These are phyloP conservation scores for Gaeumannomyces tritici DNA, from an alignment of 2,329 filamentous ascomycete genomes.

Conservation along the genomic window DNA sequence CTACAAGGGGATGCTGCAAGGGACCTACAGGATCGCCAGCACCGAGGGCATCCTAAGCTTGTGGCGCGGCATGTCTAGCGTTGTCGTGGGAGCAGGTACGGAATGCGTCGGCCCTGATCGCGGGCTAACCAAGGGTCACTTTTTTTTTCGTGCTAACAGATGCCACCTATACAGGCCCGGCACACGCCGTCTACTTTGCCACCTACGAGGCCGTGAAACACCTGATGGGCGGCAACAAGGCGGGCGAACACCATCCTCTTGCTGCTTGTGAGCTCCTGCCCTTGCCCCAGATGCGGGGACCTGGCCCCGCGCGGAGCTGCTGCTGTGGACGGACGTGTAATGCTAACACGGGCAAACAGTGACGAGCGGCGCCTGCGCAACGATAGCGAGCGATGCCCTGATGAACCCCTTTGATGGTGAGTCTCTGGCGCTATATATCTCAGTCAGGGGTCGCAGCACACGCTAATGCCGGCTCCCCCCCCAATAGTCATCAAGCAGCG, in stretches of 20 bases:
- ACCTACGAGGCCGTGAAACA: constrained; percentile 98
- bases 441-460: not conserved
- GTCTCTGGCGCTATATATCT: constrained; percentile 15
- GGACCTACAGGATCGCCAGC: constrained; percentile 83
- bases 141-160: constrained; percentile 12
- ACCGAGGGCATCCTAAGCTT: constrained; percentile 84
- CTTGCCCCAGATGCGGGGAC: not conserved
- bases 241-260: constrained; percentile 80
- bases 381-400: constrained; percentile 92
- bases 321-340: not conserved
- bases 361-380: constrained; percentile 86
- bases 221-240: constrained; percentile 83
- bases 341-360: constrained; percentile 20
- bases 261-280: constrained; percentile 62
- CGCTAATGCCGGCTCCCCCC: not conserved
- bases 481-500: constrained; percentile 89
- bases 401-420: constrained; percentile 99
- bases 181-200: constrained; percentile 96
- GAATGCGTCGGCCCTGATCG: too few relatives aligned
- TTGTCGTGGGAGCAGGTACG: constrained; percentile 83
- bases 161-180: constrained; percentile 56
- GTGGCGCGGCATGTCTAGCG: constrained; percentile 95
- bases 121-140: not conserved
- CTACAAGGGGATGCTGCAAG: constrained; percentile 85
- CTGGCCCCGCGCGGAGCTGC: not conserved